These are phyloP conservation scores for Penicillium odoratum DNA, from an alignment of 495 filamentous ascomycete species.

Conservation along the genomic window DNA sequence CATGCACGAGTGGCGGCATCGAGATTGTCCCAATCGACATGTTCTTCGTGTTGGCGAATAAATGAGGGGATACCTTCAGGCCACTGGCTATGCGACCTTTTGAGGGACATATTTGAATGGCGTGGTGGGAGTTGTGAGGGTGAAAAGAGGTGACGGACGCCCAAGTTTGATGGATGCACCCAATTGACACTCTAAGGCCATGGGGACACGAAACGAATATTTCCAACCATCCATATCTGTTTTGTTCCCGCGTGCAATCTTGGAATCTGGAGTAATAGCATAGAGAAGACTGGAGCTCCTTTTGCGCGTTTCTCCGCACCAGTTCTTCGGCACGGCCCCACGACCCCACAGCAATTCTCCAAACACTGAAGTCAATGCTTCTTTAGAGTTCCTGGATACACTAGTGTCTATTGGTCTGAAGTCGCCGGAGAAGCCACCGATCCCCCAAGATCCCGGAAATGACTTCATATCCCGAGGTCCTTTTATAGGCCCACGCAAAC, in stretches of 20 bases:
- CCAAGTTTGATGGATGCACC: no score
- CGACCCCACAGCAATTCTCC: background rate
- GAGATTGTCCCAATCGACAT: conserved; percentile 1
- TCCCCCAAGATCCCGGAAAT: conserved; percentile 5
- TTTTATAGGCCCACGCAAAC: background rate
- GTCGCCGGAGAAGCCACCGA: conserved; percentile 9
- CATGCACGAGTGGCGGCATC: conserved; percentile 16
- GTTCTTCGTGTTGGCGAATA: conserved; percentile 17
- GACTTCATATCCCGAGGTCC: background rate
- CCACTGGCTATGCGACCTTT: conserved; percentile 7
- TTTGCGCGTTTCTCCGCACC: conserved; percentile 18
- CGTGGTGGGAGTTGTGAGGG: conserved; percentile 4
- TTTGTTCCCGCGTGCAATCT: no score
- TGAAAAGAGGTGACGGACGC: conserved; percentile 4
- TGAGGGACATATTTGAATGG: conserved; percentile 3
- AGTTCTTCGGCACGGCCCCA: conserved; percentile 24
- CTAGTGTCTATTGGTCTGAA: conserved; percentile 6
- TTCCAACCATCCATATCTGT: no score
- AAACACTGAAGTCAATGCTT: background rate
- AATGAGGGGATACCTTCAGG: conserved; percentile 9
- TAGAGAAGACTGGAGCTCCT: no score
- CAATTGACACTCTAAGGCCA: no score
- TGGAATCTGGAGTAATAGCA: no score
- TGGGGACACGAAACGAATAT: no score
- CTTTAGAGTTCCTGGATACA: background rate